These are phyloP conservation scores for Malus hybrid DNA, from an alignment of 331 rosid genomes.

Conservation along the genomic window DNA sequence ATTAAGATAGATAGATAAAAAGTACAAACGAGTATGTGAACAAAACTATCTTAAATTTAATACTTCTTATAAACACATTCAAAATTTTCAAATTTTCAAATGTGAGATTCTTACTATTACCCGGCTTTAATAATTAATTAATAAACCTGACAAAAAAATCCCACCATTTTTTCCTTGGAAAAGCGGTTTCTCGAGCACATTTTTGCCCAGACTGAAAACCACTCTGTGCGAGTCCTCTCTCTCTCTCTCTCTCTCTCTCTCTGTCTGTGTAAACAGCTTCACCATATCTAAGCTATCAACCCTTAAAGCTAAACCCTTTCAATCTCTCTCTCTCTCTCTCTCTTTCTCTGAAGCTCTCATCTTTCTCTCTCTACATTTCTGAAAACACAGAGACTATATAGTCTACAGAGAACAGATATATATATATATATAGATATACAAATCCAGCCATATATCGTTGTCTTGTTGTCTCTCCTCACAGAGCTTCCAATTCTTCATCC, in stretches of 20 bases:
- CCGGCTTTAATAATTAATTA: background rate
- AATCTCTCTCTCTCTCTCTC: background rate
- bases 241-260: background rate
- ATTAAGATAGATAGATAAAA: fast-evolving
- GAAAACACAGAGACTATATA: background rate
- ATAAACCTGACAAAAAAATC: no score
- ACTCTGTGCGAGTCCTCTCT: background rate
- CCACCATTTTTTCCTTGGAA: background rate
- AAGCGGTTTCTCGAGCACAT: conserved; percentile 17
- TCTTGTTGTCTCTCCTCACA: background rate
- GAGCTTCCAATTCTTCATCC: background rate
- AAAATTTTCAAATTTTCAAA: no score
- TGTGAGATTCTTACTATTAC: no score
- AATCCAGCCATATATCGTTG: background rate
- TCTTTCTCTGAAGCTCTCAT: background rate
- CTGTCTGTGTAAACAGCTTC: conserved; percentile 1
- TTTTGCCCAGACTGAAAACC: conserved; percentile 26
- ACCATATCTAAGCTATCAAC: background rate
- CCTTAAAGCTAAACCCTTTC: background rate
- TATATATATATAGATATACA: background rate
- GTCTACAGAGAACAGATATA: background rate
- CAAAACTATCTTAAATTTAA: no score
- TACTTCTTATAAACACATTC: no score
- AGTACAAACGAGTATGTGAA: no score
- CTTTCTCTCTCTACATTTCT: background rate